Evolutionary conservation across 371 early-diverging fungal species (phyloP), one percentile per base, ranked within the genome.

Genomic region (Mortierella sp.): DNA sequence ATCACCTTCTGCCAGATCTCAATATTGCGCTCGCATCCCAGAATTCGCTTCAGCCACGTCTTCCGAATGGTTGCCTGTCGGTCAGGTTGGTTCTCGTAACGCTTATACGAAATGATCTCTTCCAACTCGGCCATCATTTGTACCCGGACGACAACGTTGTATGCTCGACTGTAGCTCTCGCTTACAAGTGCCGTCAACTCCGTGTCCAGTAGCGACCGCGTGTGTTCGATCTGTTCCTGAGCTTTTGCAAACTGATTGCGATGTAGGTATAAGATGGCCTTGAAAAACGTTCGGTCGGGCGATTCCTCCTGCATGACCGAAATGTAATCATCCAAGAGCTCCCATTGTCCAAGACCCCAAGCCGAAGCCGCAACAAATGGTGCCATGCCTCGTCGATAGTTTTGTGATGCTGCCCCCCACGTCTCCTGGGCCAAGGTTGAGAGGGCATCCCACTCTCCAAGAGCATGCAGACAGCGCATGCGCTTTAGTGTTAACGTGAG

Each of bases 61-160:
- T 89, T 86, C n/a, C 94, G 84, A 24, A 97, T 95, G 0, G 88
- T 82, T 1, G 72, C 81, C 62, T 94, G 96, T 1, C 90, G 84
- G 37, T 96, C 92, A 1, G 89, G 86, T 54, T 94, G 91, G 14
- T 95, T 92, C 3, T 88, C 83, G 12, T 87, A 82, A 40, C 90
- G 88, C 69, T 96, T 97, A 80, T 94, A 98, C 4, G 81, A 80
- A 31, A 99, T 93, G 72, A 96, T 92, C 70, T 99, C 99, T 73
- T 99, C 99, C 25, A 99, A 82, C 67, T 99, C 99, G 0, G 97
- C 93, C 53, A 98, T 85, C 95, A 97, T 94, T 72, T 99, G 99
- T 52, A 96, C 94, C 21, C 95, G 88, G 5, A 98, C 96, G 0
- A 97, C 79, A 24, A 57, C 71, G 45, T 62, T 59, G 43, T 99